Percentiles rank a stretch among this genome's conserved stretches.
phyloP scores from a whole-genome alignment of 1,284 basidiomycete species.

The Pterulicium gracile region DNA sequence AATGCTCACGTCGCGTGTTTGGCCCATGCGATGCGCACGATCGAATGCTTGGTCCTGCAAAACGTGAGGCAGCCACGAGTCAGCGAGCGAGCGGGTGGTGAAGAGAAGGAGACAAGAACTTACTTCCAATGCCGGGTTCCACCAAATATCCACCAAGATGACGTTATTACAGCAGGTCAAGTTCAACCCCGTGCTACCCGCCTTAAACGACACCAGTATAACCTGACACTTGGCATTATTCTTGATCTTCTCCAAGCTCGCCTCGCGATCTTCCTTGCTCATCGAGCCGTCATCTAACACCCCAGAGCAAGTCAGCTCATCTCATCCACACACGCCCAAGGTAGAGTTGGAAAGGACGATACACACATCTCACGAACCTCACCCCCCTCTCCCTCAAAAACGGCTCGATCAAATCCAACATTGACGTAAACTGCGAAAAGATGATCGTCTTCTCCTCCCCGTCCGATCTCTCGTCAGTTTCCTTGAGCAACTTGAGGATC shows the following conservation, averaged over 20 bases:
- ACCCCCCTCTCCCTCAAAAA: slow-evolving; percentile 63
- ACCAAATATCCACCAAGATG: slow-evolving; percentile 90
- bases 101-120: neutral
- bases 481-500: slow-evolving; percentile 62
- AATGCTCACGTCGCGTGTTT: slow-evolving; percentile 80
- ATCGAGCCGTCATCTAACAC: slow-evolving; percentile 81
- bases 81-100: neutral
- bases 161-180: slow-evolving; percentile 93
- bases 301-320: neutral
- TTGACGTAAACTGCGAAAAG: slow-evolving; percentile 84
- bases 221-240: slow-evolving; percentile 47
- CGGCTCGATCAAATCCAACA: slow-evolving; percentile 81
- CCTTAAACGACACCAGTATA: slow-evolving; percentile 95
- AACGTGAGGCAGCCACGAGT: too few relatives aligned
- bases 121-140: slow-evolving; percentile 79
- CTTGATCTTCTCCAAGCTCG: slow-evolving; percentile 65
- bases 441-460: slow-evolving; percentile 84
- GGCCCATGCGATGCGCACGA: slow-evolving; percentile 84
- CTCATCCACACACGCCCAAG: too few relatives aligned
- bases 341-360: neutral
- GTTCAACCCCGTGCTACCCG: slow-evolving; percentile 87
- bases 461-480: slow-evolving; percentile 53
- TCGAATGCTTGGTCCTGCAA: slow-evolving; percentile 86
- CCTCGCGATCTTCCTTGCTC: slow-evolving; percentile 67
- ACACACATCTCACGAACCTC: slow-evolving; percentile 79